Base-by-base conservation (phyloP, 306 rosid genomes). In the Styphnolobium japonicum region DNA sequence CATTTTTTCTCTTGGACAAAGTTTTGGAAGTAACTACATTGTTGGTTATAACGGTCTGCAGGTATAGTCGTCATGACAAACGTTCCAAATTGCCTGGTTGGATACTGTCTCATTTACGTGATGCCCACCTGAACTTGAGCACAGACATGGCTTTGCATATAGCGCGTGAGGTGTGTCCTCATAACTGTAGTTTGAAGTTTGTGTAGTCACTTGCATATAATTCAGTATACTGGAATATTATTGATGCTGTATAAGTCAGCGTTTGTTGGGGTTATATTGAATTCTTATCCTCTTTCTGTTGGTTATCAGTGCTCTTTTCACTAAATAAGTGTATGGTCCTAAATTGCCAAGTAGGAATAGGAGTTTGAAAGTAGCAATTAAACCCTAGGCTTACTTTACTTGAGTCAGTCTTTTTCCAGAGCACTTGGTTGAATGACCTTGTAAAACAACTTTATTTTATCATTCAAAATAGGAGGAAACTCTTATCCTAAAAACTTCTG, bases 141-240 rank as follows among this genome's bases (percentile, higher is more conserved):
- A 95, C 98, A 14, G 98, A 95, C 86, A 95, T 95, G 98, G 98
- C 98, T 82, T 81, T 92, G 82, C 98, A 95, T 80, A 92, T 92
- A 65, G 94, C 98, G 34, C 93, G 90, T 22, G 98, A 92, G 94
- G 98, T 95, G 42, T 66, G 89, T 80, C 39, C 74, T 76, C 43
- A 9, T 74, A 10, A 15, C 45, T 48, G 15, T 67, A 10, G 4
- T 56, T 12, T 81, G 65, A 77, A 12, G 51, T 46, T 76, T 33
- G 34, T 46, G 10, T 31, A 53, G 43, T 40, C 52, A 61, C n/a
- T 66, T 52, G 33, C 42, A 6, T 65, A 51, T 67, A 1, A 16
- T 31, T 57, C 18, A 11, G 49, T 63, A 34, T 22, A 14, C 62
- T 19, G 5, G 15, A 67, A 66, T 81, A 37, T 75, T 45, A 36